phyloP scores from a whole-genome alignment of 2,329 filamentous ascomycete genomes.

The Trichoderma arundinaceum region DNA sequence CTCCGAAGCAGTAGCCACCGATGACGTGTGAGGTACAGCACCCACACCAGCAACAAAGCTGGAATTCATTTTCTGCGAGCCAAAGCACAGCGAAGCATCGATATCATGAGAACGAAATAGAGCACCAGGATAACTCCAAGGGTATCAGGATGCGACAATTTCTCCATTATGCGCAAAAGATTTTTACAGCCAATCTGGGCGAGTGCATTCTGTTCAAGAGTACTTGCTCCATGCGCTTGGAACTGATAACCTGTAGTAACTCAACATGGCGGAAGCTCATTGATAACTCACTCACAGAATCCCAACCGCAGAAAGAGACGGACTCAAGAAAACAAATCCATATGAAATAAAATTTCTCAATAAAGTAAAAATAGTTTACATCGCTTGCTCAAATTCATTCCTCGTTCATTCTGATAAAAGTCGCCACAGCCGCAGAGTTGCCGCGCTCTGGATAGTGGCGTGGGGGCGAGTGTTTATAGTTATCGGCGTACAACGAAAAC shows the following conservation, averaged over 20 bases:
- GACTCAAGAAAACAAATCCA: background rate
- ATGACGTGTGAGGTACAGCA: constrained; percentile 22
- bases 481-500: constrained; percentile 2
- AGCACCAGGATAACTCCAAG: too few species aligned
- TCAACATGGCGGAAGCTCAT: background rate
- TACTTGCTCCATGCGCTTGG: background rate
- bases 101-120: background rate
- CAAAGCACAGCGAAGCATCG: background rate
- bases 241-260: background rate
- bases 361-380: constrained; percentile 1
- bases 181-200: background rate
- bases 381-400: constrained; percentile 19
- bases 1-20: constrained; percentile 14
- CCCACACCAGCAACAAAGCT: constrained; percentile 1
- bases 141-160: background rate
- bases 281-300: constrained; percentile 2
- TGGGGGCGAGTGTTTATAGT: background rate
- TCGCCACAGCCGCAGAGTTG: background rate
- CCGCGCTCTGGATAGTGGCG: background rate
- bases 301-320: background rate
- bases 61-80: background rate
- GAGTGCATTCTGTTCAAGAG: background rate
- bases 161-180: background rate
- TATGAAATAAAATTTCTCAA: background rate
- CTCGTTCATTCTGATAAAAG: constrained; percentile 1